These are phyloP conservation scores for Colletotrichum sp. DNA, from an alignment of 2,329 filamentous ascomycete genomes.

Conservation along the genomic window DNA sequence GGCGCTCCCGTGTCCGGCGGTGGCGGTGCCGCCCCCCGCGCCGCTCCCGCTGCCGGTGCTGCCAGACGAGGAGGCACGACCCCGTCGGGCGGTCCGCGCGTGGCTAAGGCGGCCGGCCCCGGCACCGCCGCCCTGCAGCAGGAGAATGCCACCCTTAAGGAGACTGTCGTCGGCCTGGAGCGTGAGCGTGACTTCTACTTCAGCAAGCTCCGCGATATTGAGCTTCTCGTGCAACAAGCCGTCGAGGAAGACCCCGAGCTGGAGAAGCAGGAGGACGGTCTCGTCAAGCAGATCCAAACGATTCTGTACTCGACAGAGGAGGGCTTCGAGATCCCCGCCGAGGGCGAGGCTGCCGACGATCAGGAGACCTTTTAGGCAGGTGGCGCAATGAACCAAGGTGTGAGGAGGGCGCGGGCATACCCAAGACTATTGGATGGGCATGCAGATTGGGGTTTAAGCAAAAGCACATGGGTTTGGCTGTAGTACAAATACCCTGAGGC, in stretches of 20 bases:
- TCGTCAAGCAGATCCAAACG: conserved; percentile 94
- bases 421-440: neutral
- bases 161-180: conserved; percentile 93
- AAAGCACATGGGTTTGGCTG: conserved; percentile 19
- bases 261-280: conserved; percentile 89
- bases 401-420: neutral
- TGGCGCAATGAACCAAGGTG: neutral
- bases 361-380: conserved; percentile 75
- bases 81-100: conserved; percentile 56
- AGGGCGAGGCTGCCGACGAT: conserved; percentile 74
- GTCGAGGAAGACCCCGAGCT: conserved; percentile 92
- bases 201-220: conserved; percentile 96
- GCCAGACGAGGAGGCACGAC: conserved; percentile 65
- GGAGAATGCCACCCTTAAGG: conserved; percentile 89
- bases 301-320: conserved; percentile 98
- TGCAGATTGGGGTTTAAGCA: neutral
- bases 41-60: conserved; percentile 54
- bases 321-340: conserved; percentile 87
- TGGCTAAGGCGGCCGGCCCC: conserved; percentile 51
- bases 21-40: conserved; percentile 45
- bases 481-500: conserved; percentile 21
- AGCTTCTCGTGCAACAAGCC: conserved; percentile 90
- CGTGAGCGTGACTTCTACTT: conserved; percentile 99
- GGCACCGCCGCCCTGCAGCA: conserved; percentile 76
- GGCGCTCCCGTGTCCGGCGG: conserved; percentile 64